phyloP scores from a whole-genome alignment of 805 yeast genomes.

The Blastobotrys parvus region DNA sequence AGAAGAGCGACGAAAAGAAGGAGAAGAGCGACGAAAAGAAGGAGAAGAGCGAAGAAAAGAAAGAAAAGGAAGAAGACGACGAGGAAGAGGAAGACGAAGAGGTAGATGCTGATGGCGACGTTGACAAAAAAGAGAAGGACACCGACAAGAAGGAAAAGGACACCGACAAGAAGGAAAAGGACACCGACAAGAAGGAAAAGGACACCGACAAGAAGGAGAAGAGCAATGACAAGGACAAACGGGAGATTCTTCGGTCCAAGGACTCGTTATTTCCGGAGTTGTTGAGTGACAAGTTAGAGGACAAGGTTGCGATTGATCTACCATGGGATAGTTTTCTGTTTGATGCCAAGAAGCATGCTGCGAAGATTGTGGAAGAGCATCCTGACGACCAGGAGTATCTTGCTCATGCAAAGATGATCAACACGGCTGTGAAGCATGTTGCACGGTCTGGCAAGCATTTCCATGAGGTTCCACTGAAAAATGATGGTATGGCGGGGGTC shows the following conservation, averaged over 20 bases:
- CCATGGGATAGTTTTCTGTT: slow-evolving; percentile 12
- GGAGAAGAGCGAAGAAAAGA: slow-evolving; percentile 2
- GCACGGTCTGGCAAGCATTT: slow-evolving; percentile 15
- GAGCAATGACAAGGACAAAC: not conserved
- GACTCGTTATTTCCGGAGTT: slow-evolving; percentile 3
- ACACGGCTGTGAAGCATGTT: slow-evolving; percentile 8
- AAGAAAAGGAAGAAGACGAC: slow-evolving; percentile 1
- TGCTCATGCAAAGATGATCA: slow-evolving; percentile 13
- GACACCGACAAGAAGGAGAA: not conserved
- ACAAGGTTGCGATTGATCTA: slow-evolving; percentile 10
- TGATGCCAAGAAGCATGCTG: slow-evolving; percentile 9
- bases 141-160: slow-evolving; percentile 1
- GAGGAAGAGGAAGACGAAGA: slow-evolving; percentile 1
- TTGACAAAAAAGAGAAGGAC: slow-evolving; percentile 1
- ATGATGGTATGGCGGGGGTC: slow-evolving; percentile 12
- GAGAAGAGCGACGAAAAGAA: slow-evolving; percentile 1
- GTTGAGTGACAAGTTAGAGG: not conserved
- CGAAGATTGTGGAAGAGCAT: not conserved
- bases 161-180: not conserved
- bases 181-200: not conserved
- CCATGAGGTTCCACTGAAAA: slow-evolving; percentile 12
- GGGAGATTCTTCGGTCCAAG: not conserved
- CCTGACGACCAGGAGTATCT: slow-evolving; percentile 1
- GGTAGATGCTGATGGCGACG: slow-evolving; percentile 1
- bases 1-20: slow-evolving; percentile 9